A percentile compares a stretch with the other conserved stretches of the same genome.
Conservation (phyloP, 2,329 filamentous ascomycete species). For the Sphaceloma murrayae region DNA sequence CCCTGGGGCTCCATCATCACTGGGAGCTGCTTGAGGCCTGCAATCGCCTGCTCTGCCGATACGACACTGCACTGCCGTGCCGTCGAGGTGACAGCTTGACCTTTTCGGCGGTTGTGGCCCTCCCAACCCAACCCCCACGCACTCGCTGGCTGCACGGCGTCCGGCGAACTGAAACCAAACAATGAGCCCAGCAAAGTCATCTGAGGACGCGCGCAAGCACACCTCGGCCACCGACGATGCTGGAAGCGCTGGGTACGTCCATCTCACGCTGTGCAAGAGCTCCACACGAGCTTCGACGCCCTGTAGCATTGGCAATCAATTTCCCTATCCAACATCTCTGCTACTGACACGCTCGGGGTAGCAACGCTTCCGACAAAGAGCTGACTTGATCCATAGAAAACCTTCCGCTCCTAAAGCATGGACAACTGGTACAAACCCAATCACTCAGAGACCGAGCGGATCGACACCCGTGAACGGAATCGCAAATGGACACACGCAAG, state of each 20-base stretch:
- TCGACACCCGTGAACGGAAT: conserved; percentile 46
- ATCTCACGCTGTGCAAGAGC: conserved; percentile 12
- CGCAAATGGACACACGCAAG: conserved; percentile 26
- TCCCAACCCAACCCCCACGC: too few species aligned
- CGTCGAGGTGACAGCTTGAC: too few species aligned
- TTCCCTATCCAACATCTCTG: too few species aligned
- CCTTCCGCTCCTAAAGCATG: conserved; percentile 49
- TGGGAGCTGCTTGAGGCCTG: not conserved
- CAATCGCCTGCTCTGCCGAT: not conserved
- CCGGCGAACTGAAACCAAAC: not conserved
- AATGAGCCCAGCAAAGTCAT: conserved; percentile 32
- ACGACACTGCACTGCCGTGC: too few species aligned
- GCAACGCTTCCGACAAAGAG: too few species aligned
- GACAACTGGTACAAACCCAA: conserved; percentile 51
- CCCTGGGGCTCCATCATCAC: conserved; percentile 1
- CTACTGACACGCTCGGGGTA: too few species aligned
- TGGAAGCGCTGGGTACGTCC: conserved; percentile 43
- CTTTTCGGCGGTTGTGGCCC: too few species aligned
- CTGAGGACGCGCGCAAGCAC: conserved; percentile 47
- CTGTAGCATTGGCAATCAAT: too few species aligned
- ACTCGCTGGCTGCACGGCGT: conserved; percentile 32
- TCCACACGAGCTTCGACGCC: conserved; percentile 1
- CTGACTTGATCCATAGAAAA: conserved; percentile 35
- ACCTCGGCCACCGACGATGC: conserved; percentile 46
- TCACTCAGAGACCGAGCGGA: conserved; percentile 46